Percentiles rank a stretch among this genome's conserved stretches.
phyloP scores from a whole-genome alignment of 2,329 filamentous ascomycete genomes.

The Penicillium concentricum region DNA sequence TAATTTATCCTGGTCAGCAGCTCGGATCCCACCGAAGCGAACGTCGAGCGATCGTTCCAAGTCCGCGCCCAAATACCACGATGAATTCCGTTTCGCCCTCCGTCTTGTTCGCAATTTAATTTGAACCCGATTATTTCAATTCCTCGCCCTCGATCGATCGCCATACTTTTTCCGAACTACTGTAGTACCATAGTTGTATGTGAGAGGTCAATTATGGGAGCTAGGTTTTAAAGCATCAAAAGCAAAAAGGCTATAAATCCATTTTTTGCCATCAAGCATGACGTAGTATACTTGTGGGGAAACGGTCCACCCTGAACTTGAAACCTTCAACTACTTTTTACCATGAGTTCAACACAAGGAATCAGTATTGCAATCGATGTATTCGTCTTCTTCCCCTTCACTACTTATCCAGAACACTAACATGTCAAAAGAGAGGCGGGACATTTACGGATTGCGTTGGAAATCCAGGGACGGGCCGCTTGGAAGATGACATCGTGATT shows the following conservation, averaged over 20 bases:
- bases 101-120: constrained; percentile 25
- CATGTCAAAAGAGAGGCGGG: constrained; percentile 18
- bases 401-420: background rate
- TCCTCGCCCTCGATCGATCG: constrained; percentile 22
- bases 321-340: no score
- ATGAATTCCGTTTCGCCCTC: constrained; percentile 22
- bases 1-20: constrained; percentile 30
- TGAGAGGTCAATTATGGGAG: background rate
- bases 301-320: no score
- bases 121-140: constrained; percentile 18
- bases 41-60: constrained; percentile 26
- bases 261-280: background rate
- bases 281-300: background rate
- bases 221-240: no score
- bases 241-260: no score
- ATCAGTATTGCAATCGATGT: constrained; percentile 27
- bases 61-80: constrained; percentile 20
- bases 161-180: constrained; percentile 7
- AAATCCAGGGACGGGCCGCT: constrained; percentile 57
- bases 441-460: constrained; percentile 27
- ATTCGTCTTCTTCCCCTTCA: background rate
- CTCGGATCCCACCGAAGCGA: constrained; percentile 28
- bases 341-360: constrained; percentile 9
- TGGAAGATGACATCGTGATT: constrained; percentile 72
- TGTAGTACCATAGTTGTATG: constrained; percentile 15